Conservation (phyloP, 306 rosid species). For the Herpetospermum pedunculosum region DNA sequence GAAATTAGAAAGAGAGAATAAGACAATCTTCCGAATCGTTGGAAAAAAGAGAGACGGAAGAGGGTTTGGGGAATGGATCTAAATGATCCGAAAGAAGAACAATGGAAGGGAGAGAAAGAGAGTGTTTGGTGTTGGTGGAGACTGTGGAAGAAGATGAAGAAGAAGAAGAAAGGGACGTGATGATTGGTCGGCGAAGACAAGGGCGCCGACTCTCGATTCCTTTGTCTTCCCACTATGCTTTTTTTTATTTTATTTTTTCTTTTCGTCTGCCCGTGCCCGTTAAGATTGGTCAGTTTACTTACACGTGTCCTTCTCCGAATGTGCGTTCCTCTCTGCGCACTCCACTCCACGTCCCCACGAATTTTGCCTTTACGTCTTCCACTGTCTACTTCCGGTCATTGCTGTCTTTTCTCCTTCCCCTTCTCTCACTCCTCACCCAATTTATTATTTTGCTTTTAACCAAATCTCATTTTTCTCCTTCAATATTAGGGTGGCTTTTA, state of each 20-base stretch:
- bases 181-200: slow-evolving; percentile 75
- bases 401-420: neutral
- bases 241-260: neutral
- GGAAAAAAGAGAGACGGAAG: neutral
- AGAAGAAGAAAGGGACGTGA: slow-evolving; percentile 32
- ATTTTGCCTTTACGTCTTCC: neutral
- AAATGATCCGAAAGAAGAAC: neutral
- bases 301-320: neutral
- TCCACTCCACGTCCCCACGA: neutral
- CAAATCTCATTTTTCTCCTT: neutral
- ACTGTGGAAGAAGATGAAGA: too few relatives aligned
- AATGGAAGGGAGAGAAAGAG: neutral
- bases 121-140: neutral
- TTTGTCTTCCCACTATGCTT: slow-evolving; percentile 16
- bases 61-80: neutral
- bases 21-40: neutral
- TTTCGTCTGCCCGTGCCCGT: neutral
- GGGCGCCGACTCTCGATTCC: slow-evolving; percentile 62
- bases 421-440: neutral
- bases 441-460: neutral
- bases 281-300: neutral
- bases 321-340: neutral
- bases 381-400: neutral
- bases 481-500: too few relatives aligned
- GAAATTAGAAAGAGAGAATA: neutral